Percentiles rank a stretch among this genome's conserved stretches.
phyloP scores from a whole-genome alignment of 441 rosid species.

The Jatropha podagrica region DNA sequence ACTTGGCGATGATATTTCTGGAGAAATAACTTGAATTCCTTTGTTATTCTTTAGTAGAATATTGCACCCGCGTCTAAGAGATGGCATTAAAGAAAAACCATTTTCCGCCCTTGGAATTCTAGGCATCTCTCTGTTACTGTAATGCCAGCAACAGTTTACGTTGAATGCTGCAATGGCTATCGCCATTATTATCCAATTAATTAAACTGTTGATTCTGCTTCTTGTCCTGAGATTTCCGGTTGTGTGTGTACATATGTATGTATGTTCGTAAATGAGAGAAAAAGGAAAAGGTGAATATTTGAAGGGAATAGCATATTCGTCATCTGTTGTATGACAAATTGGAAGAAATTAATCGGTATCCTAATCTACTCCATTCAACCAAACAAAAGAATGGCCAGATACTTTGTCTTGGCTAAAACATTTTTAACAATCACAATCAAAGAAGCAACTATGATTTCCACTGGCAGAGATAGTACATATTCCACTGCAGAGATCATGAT shows the following conservation, averaged over 20 bases:
- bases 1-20: conserved; percentile 10
- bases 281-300: conserved; percentile 5
- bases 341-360: conserved; percentile 9
- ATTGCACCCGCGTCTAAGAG: too few species aligned
- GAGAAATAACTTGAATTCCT: not conserved
- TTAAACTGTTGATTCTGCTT: not conserved
- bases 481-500: not conserved
- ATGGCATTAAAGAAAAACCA: not conserved
- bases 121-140: not conserved
- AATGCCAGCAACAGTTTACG: conserved; percentile 12
- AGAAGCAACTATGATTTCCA: conserved; percentile 6
- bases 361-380: too few species aligned
- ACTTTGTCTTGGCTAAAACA: not conserved
- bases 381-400: not conserved
- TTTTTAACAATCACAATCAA: not conserved
- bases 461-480: conserved; percentile 9
- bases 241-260: not conserved
- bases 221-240: too few species aligned
- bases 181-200: conserved; percentile 3
- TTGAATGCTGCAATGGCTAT: conserved; percentile 14
- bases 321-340: conserved; percentile 20
- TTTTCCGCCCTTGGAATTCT: not conserved
- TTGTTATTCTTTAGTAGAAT: not conserved
- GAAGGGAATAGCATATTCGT: conserved; percentile 26
- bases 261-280: not conserved